A percentile compares a stretch with the other conserved stretches of the same genome.
phyloP scores from a whole-genome alignment of 345 rosid genomes.

The Camelina neglecta region DNA sequence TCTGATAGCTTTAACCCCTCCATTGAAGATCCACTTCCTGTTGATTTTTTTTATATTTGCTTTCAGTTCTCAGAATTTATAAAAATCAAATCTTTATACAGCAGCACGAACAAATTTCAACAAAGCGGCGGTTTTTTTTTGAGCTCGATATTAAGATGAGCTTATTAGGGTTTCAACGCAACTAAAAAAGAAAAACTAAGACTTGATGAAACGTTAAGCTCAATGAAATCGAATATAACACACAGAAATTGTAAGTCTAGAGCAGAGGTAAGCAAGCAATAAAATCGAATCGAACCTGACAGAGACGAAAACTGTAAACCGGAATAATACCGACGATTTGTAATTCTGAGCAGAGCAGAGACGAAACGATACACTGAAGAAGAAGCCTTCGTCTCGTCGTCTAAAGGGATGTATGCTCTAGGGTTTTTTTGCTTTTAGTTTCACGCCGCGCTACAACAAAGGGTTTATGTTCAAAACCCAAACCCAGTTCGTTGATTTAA shows the following conservation, averaged over 20 bases:
- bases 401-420: neutral
- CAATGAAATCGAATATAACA: neutral
- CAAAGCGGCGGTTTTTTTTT: too few relatives aligned
- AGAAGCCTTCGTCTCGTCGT: constrained; percentile 19
- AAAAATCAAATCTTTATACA: neutral
- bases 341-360: neutral
- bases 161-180: neutral
- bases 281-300: neutral
- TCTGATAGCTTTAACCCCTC: constrained; percentile 72
- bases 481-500: constrained; percentile 13
- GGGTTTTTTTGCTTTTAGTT: constrained; percentile 8
- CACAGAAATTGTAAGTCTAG: neutral
- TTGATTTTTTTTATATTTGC: neutral
- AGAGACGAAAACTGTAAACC: neutral
- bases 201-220: neutral
- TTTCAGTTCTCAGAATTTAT: neutral
- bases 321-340: neutral
- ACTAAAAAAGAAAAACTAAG: neutral
- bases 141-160: neutral
- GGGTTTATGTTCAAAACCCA: constrained; percentile 10
- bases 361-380: neutral
- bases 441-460: neutral
- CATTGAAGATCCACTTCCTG: constrained; percentile 45
- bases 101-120: neutral
- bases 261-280: neutral